Evolutionary conservation across 208 protist genomes (phyloP), one percentile per base, ranked within the genome.

Genomic region (Endotrypanum monterogeii): DNA sequence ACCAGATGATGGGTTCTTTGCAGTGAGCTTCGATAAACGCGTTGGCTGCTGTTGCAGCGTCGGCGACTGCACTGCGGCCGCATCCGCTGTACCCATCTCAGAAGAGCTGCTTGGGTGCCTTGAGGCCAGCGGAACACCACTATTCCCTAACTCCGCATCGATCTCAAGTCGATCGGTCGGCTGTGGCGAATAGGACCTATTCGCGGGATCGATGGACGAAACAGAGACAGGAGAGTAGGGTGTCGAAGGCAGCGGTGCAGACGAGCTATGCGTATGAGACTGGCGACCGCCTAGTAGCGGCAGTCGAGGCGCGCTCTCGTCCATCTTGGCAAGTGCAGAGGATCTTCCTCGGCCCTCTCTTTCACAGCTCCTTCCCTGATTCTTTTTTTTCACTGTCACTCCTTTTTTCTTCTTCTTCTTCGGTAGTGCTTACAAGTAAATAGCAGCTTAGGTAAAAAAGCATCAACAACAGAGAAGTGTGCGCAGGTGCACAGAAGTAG

Each of bases 71-170:
- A 52, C 67, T 50, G 74, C 23, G 44, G 57, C 28, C 20, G 44
- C 28, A 58, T 60, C 57, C 61, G 48, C 20, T 62, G 74, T 25
- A 63, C 35, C 25, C 23, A 23, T 23, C 25, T 7, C 23, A 28
- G 55, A 60, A n/a, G 63, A 39, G 30, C 23, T 63, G 52, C 68
- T 32, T 35, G 68, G 35, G 68, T n/a, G 23, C 2, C 46, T 23
- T 6, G 68, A 62, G 20, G 76, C 70, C 25, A 55, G 32, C 1
- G 76, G 70, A 56, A 80, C 16, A 48, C 65, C 74, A 65, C 72
- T 55, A 37, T 73, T 39, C 35, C 76, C 76, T 52, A 68, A 80
- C 28, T 70, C 76, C 30, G 72, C 76, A 35, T 80, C 76, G 44
- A 80, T 72, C 37, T 62, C 65, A 3, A 70, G 69, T 25, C 70